Base-by-base conservation (phyloP, 1,284 basidiomycete species). In the Ceratobasidium sp. region DNA sequence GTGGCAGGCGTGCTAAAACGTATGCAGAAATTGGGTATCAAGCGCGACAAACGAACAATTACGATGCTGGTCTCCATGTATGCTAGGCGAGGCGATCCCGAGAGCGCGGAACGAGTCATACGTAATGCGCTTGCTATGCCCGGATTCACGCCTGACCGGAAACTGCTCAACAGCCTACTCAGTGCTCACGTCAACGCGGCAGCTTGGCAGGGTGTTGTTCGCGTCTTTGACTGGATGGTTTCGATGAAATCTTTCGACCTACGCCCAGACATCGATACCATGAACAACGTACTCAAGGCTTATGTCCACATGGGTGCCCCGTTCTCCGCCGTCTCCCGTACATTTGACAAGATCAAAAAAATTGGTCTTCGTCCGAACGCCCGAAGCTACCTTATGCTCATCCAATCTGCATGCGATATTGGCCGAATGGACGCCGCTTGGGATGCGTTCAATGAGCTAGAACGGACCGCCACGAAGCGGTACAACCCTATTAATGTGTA, bases 281-380 rank as follows among this genome's bases (percentile, higher is more conserved):
- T 91, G 83, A 96, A 96, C 83, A 92, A 91, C 23, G 88, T 98
- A 33, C 86, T 98, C 81, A 96, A 96, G 85, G 94, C 95, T 0
- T 94, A 96, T 82, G 90, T 98, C 66, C 86, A 93, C 59, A 90
- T 95, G 70, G 93, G 93, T 13, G 90, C 94, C 2, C 95, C 97
- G 0, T 93, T 94, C 81, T 85, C 86, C 50, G 84, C 91, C 44
- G 91, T 97, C 38, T 86, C 91, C 44, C 84, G 86, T 6, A 84
- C 95, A 40, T 96, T 97, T 84, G 85, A 87, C 66, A 86, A 86
- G 75, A 87, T 96, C 71, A 86, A 90, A 80, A 79, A 84, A 28
- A 82, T 85, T 20, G 87, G 88, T 33, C 81, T 91, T 12, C 84
- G 86, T 40, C 94, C 95, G 0, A 90, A 93, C 80, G 84, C 82